A percentile compares a stretch with the other conserved stretches of the same genome.
Conservation (phyloP, 805 yeast species). For the Lachancea sp. region DNA sequence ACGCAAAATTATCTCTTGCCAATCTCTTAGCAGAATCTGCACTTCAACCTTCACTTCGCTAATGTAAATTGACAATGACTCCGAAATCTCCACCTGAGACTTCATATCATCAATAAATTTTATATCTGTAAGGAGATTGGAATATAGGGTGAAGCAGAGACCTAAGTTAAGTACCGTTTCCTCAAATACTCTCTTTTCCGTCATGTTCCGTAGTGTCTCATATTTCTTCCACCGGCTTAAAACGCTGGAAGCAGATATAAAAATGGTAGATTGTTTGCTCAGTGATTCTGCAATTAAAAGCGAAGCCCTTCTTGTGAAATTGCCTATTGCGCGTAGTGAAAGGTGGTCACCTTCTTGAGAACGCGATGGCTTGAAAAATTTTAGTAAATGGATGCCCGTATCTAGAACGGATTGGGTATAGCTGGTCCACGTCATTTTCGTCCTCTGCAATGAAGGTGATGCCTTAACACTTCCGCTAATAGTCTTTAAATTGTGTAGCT, state of each 20-base stretch:
- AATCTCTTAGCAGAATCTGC: background rate
- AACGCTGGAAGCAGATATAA: background rate
- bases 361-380: background rate
- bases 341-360: background rate
- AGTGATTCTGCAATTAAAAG: background rate
- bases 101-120: background rate
- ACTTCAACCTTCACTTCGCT: background rate
- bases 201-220: conserved; percentile 11
- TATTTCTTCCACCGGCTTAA: conserved; percentile 4
- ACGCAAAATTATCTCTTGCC: conserved; percentile 4
- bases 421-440: background rate
- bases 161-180: background rate
- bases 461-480: background rate
- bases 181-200: conserved; percentile 7
- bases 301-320: background rate
- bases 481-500: background rate
- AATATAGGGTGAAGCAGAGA: background rate
- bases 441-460: background rate
- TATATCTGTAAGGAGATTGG: background rate
- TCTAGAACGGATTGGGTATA: background rate
- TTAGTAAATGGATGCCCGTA: background rate
- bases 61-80: background rate
- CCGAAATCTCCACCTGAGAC: background rate
- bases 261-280: background rate
- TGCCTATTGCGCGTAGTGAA: background rate